Conservation (phyloP, 2,329 filamentous ascomycete genomes). For the Ophiocordyceps australis region DNA sequence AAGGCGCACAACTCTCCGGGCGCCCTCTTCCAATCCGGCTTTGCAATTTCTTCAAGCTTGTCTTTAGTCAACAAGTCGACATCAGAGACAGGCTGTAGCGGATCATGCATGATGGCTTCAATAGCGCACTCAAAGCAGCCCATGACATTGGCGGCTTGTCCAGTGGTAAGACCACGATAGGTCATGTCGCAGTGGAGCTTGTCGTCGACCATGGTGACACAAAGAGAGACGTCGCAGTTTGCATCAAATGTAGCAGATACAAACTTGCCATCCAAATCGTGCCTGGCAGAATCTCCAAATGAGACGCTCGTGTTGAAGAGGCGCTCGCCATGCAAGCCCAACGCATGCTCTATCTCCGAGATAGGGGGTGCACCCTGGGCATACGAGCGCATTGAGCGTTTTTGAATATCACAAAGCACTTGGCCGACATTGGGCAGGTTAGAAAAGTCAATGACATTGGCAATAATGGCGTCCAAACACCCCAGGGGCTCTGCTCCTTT, state of each 20-base stretch:
- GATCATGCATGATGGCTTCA: slow-evolving; percentile 21
- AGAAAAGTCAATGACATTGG: slow-evolving; percentile 15
- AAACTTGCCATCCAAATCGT: slow-evolving; percentile 3
- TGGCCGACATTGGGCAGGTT: slow-evolving; percentile 12
- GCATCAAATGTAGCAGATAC: slow-evolving; percentile 6
- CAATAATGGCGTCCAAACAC: slow-evolving; percentile 22
- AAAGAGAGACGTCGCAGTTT: slow-evolving; percentile 26
- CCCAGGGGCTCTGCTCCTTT: slow-evolving; percentile 26
- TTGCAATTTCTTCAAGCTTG: too few relatives aligned
- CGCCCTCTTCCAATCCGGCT: too few relatives aligned
- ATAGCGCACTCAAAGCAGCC: slow-evolving; percentile 34
- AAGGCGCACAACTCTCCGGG: slow-evolving; percentile 20
- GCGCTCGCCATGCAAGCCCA: slow-evolving; percentile 19
- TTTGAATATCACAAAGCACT: slow-evolving; percentile 13
- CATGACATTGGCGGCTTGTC: slow-evolving; percentile 27
- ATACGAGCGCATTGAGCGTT: slow-evolving; percentile 5
- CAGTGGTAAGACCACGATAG: slow-evolving; percentile 20
- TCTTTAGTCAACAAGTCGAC: too few relatives aligned
- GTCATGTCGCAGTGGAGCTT: slow-evolving; percentile 24
- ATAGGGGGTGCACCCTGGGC: slow-evolving; percentile 25
- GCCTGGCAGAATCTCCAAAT: neutral
- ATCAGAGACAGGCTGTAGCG: slow-evolving; percentile 21
- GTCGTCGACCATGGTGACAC: slow-evolving; percentile 21
- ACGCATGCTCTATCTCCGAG: slow-evolving; percentile 25
- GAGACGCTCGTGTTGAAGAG: slow-evolving; percentile 34